Evolutionary conservation across 768 basidiomycete genomes (phyloP).

Genomic region (Lyophyllum semitale): DNA sequence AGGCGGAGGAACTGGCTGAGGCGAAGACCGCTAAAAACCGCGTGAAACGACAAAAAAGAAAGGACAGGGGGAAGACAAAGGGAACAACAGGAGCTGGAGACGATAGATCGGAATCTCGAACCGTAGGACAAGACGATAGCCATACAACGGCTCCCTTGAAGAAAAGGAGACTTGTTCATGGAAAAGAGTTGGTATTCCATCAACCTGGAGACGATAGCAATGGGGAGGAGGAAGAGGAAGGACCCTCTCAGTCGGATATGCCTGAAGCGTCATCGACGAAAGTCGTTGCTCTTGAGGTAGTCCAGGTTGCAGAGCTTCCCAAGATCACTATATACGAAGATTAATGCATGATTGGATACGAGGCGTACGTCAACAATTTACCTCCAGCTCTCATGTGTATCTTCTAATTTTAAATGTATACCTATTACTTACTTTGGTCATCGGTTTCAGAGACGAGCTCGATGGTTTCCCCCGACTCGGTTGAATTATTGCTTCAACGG

Average conservation of each 20-base stretch:
- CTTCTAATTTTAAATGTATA: neutral
- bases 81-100: constrained; percentile 26
- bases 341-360: neutral
- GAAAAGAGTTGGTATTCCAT: constrained; percentile 63
- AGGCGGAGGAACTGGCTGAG: constrained; percentile 70
- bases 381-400: neutral
- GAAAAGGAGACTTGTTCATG: constrained; percentile 81
- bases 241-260: neutral
- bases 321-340: constrained; percentile 13
- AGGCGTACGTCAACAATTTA: neutral
- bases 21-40: constrained; percentile 96
- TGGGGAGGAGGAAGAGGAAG: constrained; percentile 25
- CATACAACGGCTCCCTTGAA: constrained; percentile 55
- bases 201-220: constrained; percentile 44
- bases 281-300: neutral
- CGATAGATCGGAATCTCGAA: constrained; percentile 15
- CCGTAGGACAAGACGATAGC: constrained; percentile 15
- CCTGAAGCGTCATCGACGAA: neutral
- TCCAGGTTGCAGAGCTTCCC: constrained; percentile 6
- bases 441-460: neutral
- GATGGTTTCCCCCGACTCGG: neutral
- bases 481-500: neutral
- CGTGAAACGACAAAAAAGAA: constrained; percentile 92
- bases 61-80: constrained; percentile 62
- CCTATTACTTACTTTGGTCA: neutral